phyloP scores from a whole-genome alignment of 345 rosid species.

The Murraya koenigii region DNA sequence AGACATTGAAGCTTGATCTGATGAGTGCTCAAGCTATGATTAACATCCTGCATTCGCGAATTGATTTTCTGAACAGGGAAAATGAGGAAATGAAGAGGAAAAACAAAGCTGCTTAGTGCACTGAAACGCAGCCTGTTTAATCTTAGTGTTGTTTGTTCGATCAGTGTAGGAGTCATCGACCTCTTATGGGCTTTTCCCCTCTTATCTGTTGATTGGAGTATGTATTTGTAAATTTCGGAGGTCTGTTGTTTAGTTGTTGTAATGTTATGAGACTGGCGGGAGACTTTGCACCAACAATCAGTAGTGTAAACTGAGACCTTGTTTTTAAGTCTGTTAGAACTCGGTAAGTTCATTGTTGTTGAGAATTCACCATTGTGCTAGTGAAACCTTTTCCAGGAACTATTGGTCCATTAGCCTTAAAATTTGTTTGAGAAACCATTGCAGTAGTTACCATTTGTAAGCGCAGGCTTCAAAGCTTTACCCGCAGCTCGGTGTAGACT shows the following conservation, averaged over 20 bases:
- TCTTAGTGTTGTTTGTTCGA: constrained; percentile 5
- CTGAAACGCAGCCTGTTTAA: neutral
- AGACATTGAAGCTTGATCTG: constrained; percentile 71
- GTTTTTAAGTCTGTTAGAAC: neutral
- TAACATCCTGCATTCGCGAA: constrained; percentile 65
- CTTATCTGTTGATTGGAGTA: neutral
- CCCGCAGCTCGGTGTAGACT: no score
- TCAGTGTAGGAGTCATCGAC: constrained; percentile 4
- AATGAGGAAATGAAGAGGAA: constrained; percentile 67
- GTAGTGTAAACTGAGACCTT: neutral
- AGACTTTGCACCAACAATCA: neutral
- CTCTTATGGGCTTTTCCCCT: neutral
- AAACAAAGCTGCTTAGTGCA: neutral
- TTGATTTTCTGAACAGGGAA: constrained; percentile 60
- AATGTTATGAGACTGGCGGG: neutral
- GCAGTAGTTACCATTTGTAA: no score
- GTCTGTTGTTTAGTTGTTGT: constrained; percentile 3
- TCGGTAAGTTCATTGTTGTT: neutral
- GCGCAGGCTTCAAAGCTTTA: no score
- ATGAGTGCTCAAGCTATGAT: constrained; percentile 81
- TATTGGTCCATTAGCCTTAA: neutral
- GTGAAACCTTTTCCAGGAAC: neutral
- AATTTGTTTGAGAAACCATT: neutral
- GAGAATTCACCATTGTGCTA: neutral
- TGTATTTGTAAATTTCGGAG: constrained; percentile 10